These are phyloP conservation scores for Trichoderma cornu-damae DNA, from an alignment of 2,329 filamentous ascomycete genomes.

Conservation along the genomic window DNA sequence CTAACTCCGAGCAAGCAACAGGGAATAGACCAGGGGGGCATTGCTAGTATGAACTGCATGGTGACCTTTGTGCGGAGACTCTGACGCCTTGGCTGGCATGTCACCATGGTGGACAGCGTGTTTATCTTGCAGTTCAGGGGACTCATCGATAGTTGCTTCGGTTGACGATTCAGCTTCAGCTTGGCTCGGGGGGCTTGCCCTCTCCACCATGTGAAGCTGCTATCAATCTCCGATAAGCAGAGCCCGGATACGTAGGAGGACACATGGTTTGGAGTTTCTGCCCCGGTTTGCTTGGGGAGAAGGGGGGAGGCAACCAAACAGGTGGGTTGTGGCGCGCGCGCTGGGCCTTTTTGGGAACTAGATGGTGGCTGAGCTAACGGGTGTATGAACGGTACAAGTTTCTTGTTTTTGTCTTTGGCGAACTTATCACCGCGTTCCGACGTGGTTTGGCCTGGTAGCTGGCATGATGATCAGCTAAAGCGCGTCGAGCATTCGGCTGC, in stretches of 20 bases:
- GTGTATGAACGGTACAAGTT: constrained; percentile 10
- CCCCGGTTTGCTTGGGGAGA: not conserved
- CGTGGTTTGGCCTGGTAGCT: not conserved
- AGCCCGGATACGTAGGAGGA: not conserved
- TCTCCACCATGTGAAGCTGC: not conserved
- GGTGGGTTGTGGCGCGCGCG: not conserved
- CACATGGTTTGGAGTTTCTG: constrained; percentile 4
- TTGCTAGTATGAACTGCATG: not conserved
- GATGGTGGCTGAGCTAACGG: not conserved
- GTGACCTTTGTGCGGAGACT: not conserved
- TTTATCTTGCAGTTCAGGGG: not conserved
- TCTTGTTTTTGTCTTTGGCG: not conserved
- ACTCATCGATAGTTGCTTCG: constrained; percentile 5
- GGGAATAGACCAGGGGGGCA: not conserved
- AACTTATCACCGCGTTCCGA: not conserved
- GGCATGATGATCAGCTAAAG: not conserved
- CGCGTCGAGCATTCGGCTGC: not conserved
- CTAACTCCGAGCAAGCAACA: not conserved
- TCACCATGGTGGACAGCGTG: not conserved
- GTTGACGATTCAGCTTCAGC: constrained; percentile 3
- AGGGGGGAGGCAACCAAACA: constrained; percentile 4
- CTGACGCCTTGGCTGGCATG: not conserved
- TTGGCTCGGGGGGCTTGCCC: not conserved
- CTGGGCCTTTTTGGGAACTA: not conserved
- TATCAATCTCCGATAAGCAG: not conserved